Evolutionary conservation across 1,284 basidiomycete genomes (phyloP), one percentile per base, ranked within the genome.

Genomic region (Ceratorhiza oryzae-sativae): DNA sequence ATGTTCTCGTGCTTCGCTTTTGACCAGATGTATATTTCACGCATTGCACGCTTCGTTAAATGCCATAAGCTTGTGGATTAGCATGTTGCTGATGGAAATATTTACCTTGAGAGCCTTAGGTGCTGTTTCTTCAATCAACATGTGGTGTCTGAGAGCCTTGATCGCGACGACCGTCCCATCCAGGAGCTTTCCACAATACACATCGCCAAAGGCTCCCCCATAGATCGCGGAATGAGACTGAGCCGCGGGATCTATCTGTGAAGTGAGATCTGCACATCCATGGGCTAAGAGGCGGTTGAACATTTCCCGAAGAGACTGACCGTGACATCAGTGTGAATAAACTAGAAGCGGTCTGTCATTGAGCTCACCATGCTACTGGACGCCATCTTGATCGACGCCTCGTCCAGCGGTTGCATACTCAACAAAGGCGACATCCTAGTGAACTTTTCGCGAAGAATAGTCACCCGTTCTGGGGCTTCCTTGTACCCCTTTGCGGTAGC

Each of bases 401-500:
- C 34, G 20, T n/a, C 27, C 15, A 3, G 42, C 15, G 6, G 18
- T 18, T 18, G 42, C 9, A 45, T 8, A 18, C n/a, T 45, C 42
- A 18, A 18, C n/a, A 45, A 18, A 3, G 10, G 10, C 6, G 42
- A 45, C 18, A 18, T 8, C 18, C n/a, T 18, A 10, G 42, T 10
- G 3, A 45, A 45, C 15, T 9, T 45, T 18, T 45, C 42, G 6
- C 15, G 6, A 18, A 45, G 42, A 12, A 12, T 45, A 4, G 42
- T 18, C 18, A 45, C 10, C n/a, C 42, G 42, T 18, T 18, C 42
- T 12, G 42, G n/a, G n/a, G 42, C 42, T 18, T 45, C 42, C 4
- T 8, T 18, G 42, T 45, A 8, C 4, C 42, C 42, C 18, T 45
- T 8, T 45, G 42, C 42, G 4, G 42, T 18, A 18, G 30, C 80